phyloP scores from a whole-genome alignment of 805 yeast genomes.

The Starmera pachycereana region DNA sequence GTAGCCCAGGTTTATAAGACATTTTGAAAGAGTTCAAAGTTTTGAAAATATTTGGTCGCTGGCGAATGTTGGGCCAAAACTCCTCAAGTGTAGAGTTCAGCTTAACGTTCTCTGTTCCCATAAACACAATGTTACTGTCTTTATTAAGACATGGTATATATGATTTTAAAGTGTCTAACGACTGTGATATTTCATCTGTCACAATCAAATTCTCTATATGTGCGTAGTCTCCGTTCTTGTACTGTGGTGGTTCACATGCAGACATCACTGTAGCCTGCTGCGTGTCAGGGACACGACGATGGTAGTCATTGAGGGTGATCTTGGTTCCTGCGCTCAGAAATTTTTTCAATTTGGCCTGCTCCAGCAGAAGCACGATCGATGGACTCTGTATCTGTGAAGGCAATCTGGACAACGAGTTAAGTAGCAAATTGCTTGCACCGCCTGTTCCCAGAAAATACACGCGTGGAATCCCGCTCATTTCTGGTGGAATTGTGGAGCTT shows the following conservation, averaged over 20 bases:
- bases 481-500: no score
- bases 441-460: background rate
- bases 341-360: constrained; percentile 5
- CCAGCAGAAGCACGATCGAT: constrained; percentile 17
- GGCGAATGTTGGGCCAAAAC: constrained; percentile 39
- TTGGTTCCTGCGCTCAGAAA: constrained; percentile 1
- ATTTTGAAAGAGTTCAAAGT: constrained; percentile 57
- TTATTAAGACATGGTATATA: constrained; percentile 29
- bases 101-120: constrained; percentile 77
- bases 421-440: constrained; percentile 2
- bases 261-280: constrained; percentile 19
- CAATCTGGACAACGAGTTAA: background rate
- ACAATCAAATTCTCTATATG: constrained; percentile 44
- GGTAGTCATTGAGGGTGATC: constrained; percentile 4
- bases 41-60: constrained; percentile 42
- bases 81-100: constrained; percentile 34
- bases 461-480: background rate
- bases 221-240: constrained; percentile 20
- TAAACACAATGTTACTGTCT: constrained; percentile 46
- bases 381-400: background rate
- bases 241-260: constrained; percentile 20
- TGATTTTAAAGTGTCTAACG: constrained; percentile 39
- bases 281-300: no score
- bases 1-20: constrained; percentile 26
- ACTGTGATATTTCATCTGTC: constrained; percentile 51